phyloP scores from a whole-genome alignment of 768 basidiomycete genomes.

The Gelatoporia subvermispora region DNA sequence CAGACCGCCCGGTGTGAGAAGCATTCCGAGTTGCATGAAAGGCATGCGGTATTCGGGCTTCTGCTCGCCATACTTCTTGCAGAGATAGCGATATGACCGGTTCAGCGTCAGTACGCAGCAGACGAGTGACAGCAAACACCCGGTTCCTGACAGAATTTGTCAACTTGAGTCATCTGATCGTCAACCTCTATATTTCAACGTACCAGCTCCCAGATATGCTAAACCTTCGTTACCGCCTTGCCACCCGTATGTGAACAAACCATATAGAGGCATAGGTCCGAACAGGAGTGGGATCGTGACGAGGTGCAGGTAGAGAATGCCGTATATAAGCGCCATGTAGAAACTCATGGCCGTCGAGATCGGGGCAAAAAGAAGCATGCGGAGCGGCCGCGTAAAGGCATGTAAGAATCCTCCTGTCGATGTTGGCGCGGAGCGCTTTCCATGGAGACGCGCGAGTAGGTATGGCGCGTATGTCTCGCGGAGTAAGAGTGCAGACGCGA shows the following conservation, averaged over 20 bases:
- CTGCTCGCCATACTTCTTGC: constrained; percentile 2
- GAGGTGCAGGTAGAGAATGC: constrained; percentile 5
- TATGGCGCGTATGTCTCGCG: constrained; percentile 5
- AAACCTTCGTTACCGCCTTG: constrained; percentile 3
- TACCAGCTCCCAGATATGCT: constrained; percentile 6
- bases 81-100: constrained; percentile 2
- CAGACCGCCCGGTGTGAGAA: not conserved
- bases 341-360: constrained; percentile 4
- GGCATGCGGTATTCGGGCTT: constrained; percentile 8
- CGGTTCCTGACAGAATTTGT: not conserved
- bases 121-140: constrained; percentile 1
- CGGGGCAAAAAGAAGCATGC: constrained; percentile 4
- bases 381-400: constrained; percentile 2
- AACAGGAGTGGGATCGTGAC: constrained; percentile 6
- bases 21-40: constrained; percentile 4
- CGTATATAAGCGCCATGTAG: constrained; percentile 6
- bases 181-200: not conserved
- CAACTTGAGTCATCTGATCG: too few relatives aligned
- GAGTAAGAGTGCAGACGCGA: constrained; percentile 3
- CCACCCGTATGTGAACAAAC: constrained; percentile 7
- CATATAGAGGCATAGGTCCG: constrained; percentile 1
- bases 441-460: constrained; percentile 2
- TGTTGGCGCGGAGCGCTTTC: constrained; percentile 1
- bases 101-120: constrained; percentile 3
- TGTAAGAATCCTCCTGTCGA: not conserved